Evolutionary conservation across 1,139 yeast genomes (phyloP), one percentile per base, ranked within the genome.

Genomic region (Kazachstania sp.): DNA sequence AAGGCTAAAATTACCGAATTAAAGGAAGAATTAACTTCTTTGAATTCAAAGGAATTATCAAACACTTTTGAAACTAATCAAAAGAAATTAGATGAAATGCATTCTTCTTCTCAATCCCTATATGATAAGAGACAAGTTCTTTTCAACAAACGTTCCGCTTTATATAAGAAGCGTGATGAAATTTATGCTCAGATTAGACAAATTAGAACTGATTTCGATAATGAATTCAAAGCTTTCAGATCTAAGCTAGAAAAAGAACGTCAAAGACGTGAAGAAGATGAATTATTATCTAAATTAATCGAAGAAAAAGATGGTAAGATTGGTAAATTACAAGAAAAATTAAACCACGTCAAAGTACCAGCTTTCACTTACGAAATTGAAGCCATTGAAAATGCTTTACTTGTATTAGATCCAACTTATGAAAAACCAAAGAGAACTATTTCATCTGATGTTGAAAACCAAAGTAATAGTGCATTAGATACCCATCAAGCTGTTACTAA

Each of bases 301-400:
- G 79, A 82, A 65, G 83, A 80, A 67, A 75, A 76, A 63, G 74
- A 75, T 50, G 81, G 75, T 64, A 75, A 76, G 58, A 74, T 79
- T 67, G 79, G 79, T 54, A 74, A 76, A 63, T 81, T 92, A 55
- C 87, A 85, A 61, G 72, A 74, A 54, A 76, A 77, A 60, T 73
- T 81, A 66, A 72, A 75, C 48, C 78, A 76, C 52, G 88, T 88
- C 47, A 84, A 90, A 34, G 73, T 75, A 59, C 96, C 97, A 40
- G 97, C 97, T 37, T 90, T 85, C 71, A 79, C 83, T 52, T 71
- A 71, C 43, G 92, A 87, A 70, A 81, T 86, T 59, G 75, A 73
- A 58, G 73, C 83, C 52, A 86, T 92, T 62, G 87, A 86, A 68
- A 72, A 74, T 53, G 74, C 87, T 63, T 74, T 88, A 66, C 63